Evolutionary conservation across 2,329 filamentous ascomycete species (phyloP).

Genomic region (Diaporthe citrichinensis): DNA sequence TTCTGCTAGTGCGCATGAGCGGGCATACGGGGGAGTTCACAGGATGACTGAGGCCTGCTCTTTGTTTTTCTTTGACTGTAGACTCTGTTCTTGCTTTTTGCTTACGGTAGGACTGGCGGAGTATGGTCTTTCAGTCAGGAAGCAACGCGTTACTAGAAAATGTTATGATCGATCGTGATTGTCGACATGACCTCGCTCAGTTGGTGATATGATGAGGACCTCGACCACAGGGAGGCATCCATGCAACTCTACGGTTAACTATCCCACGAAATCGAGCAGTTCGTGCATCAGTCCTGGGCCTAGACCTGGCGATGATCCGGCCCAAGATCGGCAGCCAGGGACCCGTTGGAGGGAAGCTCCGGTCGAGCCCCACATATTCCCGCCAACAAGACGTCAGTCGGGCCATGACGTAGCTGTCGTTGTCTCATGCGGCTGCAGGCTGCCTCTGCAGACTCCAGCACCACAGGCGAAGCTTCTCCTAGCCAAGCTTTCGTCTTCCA

Average conservation of each 20-base stretch:
- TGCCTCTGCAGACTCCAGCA: neutral
- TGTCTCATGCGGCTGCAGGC: conserved; percentile 5
- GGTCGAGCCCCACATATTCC: conserved; percentile 23
- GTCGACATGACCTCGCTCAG: neutral
- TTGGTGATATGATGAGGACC: neutral
- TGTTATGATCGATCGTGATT: conserved; percentile 6
- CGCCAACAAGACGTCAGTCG: conserved; percentile 27
- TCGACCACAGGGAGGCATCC: neutral
- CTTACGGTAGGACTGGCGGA: conserved; percentile 28
- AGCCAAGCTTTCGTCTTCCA: conserved; percentile 2
- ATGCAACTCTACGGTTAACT: neutral
- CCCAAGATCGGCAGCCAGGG: conserved; percentile 17
- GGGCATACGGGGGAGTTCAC: conserved; percentile 27
- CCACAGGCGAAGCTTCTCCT: neutral
- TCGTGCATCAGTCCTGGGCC: conserved; percentile 1
- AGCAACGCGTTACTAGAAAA: conserved; percentile 23
- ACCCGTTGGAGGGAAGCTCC: neutral
- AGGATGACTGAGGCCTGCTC: conserved; percentile 17
- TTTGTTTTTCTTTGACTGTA: conserved; percentile 30
- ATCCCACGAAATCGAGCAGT: neutral
- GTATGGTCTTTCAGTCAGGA: conserved; percentile 22
- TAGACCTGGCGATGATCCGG: neutral
- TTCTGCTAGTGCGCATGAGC: conserved; percentile 22
- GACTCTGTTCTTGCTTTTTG: conserved; percentile 18
- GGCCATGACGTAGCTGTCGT: conserved; percentile 18